phyloP scores from a whole-genome alignment of 192 early-diverging fungal genomes.

The Coemansia sp. region DNA sequence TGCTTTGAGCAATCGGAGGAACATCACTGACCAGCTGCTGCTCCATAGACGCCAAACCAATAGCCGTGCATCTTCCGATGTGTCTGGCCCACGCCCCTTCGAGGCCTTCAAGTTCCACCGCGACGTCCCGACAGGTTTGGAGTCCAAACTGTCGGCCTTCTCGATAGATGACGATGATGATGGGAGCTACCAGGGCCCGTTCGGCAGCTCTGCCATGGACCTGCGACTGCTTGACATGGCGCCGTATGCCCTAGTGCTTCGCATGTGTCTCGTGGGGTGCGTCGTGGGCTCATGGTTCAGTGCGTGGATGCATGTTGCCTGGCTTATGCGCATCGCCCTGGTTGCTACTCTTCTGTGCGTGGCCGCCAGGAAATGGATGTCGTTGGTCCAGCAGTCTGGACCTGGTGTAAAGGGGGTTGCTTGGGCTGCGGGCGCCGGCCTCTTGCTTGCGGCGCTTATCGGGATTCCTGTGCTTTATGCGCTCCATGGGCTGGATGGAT shows the following conservation, averaged over 20 bases:
- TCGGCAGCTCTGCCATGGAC: slow-evolving; percentile 41
- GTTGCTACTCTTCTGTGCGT: neutral
- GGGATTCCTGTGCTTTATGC: slow-evolving; percentile 14
- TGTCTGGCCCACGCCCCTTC: slow-evolving; percentile 28
- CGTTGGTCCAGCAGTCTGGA: neutral
- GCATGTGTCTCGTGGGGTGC: neutral
- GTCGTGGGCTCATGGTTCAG: slow-evolving; percentile 11
- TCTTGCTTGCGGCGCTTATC: slow-evolving; percentile 3
- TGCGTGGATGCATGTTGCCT: slow-evolving; percentile 15
- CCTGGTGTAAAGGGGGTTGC: neutral
- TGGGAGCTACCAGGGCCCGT: slow-evolving; percentile 46
- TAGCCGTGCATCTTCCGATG: neutral
- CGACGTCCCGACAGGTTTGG: slow-evolving; percentile 29
- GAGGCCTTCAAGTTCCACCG: slow-evolving; percentile 26
- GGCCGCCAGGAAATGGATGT: too few species aligned
- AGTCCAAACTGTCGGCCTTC: slow-evolving; percentile 44
- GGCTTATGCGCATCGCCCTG: slow-evolving; percentile 9
- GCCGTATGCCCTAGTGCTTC: neutral
- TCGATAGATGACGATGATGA: slow-evolving; percentile 31
- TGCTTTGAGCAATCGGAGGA: slow-evolving; percentile 2
- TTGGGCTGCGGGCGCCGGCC: slow-evolving; percentile 1
- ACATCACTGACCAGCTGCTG: neutral
- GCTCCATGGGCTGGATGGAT: neutral
- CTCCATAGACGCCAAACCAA: neutral
- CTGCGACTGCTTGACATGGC: slow-evolving; percentile 11